phyloP scores from a whole-genome alignment of 371 early-diverging fungal genomes.

The Batrachochytrium dendrobatidis region DNA sequence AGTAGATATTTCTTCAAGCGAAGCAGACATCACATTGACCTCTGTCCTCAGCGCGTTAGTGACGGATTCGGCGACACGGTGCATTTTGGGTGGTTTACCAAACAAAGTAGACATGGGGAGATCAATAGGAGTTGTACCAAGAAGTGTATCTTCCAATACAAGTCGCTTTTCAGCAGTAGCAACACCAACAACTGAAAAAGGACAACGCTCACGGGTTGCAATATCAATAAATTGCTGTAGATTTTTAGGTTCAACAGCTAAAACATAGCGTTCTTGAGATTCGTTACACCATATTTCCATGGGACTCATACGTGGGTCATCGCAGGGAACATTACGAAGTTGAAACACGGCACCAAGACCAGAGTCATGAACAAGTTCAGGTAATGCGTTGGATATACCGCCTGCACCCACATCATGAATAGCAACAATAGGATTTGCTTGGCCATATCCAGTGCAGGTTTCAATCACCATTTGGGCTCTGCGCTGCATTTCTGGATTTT shows the following conservation, averaged over 20 bases:
- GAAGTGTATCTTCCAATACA: conserved; percentile 64
- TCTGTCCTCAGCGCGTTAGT: conserved; percentile 49
- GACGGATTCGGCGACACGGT: conserved; percentile 55
- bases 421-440: conserved; percentile 75
- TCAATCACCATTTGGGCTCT: conserved; percentile 95
- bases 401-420: conserved; percentile 98
- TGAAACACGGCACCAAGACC: conserved; percentile 85
- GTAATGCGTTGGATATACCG: conserved; percentile 92
- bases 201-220: conserved; percentile 87
- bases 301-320: conserved; percentile 87
- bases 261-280: conserved; percentile 93
- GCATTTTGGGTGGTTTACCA: conserved; percentile 94
- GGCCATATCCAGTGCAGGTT: conserved; percentile 75
- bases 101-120: conserved; percentile 91
- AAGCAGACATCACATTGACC: conserved; percentile 12
- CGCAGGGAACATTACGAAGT: conserved; percentile 78
- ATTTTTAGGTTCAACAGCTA: conserved; percentile 68
- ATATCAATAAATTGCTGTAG: conserved; percentile 64
- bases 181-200: conserved; percentile 81
- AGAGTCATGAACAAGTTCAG: conserved; percentile 94
- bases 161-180: conserved; percentile 84
- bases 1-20: conserved; percentile 51
- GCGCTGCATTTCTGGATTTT: conserved; percentile 96
- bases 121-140: conserved; percentile 67
- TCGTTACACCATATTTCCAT: conserved; percentile 99